These are phyloP conservation scores for Daldinia loculata DNA, from an alignment of 495 filamentous ascomycete genomes.

Conservation along the genomic window DNA sequence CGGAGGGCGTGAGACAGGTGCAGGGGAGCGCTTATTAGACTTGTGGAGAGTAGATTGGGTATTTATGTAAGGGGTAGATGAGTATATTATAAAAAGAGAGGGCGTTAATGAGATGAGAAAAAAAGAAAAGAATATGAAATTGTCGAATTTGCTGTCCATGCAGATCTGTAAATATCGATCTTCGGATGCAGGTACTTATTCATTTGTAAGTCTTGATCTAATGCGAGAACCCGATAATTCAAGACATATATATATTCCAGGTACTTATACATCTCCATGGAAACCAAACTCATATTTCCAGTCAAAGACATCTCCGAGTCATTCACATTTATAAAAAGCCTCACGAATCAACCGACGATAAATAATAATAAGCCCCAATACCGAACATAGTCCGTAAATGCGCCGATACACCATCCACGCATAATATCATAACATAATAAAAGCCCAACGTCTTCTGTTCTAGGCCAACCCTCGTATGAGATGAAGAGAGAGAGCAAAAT, in stretches of 20 bases:
- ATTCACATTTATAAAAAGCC: not conserved
- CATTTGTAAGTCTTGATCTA: not conserved
- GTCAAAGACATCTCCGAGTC: not conserved
- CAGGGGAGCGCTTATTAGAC: slow-evolving; percentile 6
- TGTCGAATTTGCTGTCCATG: no score
- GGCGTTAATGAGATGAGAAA: not conserved
- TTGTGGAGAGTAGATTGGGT: no score
- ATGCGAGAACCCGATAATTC: not conserved
- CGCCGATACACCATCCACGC: not conserved
- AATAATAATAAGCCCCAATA: not conserved
- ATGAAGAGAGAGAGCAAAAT: not conserved
- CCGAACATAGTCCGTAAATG: not conserved
- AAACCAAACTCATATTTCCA: not conserved
- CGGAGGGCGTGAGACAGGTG: slow-evolving; percentile 45
- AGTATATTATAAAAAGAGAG: not conserved
- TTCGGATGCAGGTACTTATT: not conserved
- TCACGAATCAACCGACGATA: not conserved
- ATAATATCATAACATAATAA: slow-evolving; percentile 1
- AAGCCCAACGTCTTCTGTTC: not conserved
- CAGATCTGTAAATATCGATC: not conserved
- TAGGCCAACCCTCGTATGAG: not conserved
- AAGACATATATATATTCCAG: not conserved
- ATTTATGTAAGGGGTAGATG: not conserved
- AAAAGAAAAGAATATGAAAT: no score
- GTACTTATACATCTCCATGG: not conserved